phyloP scores from a whole-genome alignment of 108 stramenopile genomes.

The Cylindrotheca closterium region DNA sequence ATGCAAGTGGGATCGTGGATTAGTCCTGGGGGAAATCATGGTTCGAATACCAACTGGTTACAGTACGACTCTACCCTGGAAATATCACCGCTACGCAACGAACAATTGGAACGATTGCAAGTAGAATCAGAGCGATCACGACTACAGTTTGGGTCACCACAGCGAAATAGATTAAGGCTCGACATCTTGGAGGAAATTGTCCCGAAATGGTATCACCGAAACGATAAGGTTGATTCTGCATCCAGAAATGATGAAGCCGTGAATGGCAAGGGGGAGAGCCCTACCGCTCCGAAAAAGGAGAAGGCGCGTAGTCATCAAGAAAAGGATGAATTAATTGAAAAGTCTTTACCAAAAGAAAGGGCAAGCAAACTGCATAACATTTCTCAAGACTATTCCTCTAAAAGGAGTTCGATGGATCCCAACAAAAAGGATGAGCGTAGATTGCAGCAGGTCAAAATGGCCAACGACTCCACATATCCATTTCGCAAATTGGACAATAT shows the following conservation, averaged over 20 bases:
- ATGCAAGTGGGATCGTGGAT: constrained; percentile 10
- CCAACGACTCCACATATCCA: background rate
- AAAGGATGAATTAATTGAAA: background rate
- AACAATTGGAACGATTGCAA: constrained; percentile 4
- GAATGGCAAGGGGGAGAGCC: background rate
- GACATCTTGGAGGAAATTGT: constrained; percentile 25
- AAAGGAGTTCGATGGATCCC: background rate
- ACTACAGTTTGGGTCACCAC: constrained; percentile 9
- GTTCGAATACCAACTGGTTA: constrained; percentile 10
- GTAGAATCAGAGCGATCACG: constrained; percentile 8
- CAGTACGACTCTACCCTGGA: constrained; percentile 13
- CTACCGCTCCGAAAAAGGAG: background rate
- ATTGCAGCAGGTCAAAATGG: background rate
- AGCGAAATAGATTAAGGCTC: constrained; percentile 1
- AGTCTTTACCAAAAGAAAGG: background rate
- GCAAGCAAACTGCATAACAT: constrained; percentile 1
- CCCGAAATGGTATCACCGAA: constrained; percentile 34
- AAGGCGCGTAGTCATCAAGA: background rate
- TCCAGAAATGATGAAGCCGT: background rate
- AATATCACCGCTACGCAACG: constrained; percentile 2
- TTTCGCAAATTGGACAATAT: background rate
- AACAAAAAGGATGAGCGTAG: background rate
- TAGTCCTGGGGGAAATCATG: background rate
- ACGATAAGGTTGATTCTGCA: constrained; percentile 8
- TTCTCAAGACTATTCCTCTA: too few relatives aligned